Conservation (phyloP, 192 early-diverging fungal genomes). For the Podochytrium sp. region DNA sequence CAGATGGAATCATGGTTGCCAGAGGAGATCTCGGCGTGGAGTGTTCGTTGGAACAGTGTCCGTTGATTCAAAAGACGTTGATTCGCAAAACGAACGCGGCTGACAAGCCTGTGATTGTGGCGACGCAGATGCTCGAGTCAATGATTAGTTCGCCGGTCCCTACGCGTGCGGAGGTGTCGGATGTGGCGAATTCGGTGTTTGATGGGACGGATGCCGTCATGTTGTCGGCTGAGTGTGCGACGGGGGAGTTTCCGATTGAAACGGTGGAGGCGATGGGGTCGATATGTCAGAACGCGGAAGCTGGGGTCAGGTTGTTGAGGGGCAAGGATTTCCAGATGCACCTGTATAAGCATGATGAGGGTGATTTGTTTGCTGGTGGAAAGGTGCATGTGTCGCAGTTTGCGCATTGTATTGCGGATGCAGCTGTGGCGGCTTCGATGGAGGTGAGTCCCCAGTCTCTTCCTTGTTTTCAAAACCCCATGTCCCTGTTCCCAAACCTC, state of each 20-base stretch:
- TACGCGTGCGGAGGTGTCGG: conserved; percentile 62
- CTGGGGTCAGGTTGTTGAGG: conserved; percentile 32
- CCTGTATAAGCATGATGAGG: conserved; percentile 22
- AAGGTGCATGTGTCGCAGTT: conserved; percentile 43
- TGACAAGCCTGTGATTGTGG: conserved; percentile 60
- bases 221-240: conserved; percentile 57
- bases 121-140: conserved; percentile 63
- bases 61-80: conserved; percentile 60
- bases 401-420: conserved; percentile 56
- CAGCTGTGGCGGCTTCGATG: conserved; percentile 52
- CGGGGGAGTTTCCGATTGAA: conserved; percentile 56
- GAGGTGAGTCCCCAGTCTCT: conserved; percentile 32
- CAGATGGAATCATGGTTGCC: conserved; percentile 62
- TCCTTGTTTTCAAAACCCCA: not conserved
- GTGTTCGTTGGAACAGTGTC: conserved; percentile 53
- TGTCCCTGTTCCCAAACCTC: conserved; percentile 20
- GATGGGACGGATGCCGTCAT: conserved; percentile 63
- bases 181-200: conserved; percentile 64
- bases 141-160: conserved; percentile 60
- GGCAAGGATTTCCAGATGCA: not conserved
- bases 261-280: conserved; percentile 57
- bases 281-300: conserved; percentile 53
- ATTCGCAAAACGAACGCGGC: conserved; percentile 57
- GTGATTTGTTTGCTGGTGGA: not conserved
- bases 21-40: conserved; percentile 64